Conservation (phyloP, 73 alveolate genomes). For the Paramecium sexaurelia region DNA sequence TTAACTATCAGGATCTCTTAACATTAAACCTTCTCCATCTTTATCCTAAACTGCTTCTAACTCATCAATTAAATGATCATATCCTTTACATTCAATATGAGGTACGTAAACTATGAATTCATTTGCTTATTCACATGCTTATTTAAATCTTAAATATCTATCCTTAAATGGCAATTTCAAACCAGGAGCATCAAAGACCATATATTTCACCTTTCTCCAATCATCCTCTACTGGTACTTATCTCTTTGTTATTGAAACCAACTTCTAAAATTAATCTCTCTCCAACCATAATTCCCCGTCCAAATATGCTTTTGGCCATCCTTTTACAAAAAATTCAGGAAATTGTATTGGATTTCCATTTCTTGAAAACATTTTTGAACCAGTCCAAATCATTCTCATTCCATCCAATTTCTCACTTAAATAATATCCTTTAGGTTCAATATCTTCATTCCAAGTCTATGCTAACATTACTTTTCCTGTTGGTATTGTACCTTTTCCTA, state of each 20-base stretch:
- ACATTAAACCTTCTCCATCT: constrained; percentile 88
- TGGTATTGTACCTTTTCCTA: constrained; percentile 39
- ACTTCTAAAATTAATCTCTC: constrained; percentile 75
- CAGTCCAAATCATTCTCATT: constrained; percentile 82
- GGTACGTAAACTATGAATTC: constrained; percentile 66
- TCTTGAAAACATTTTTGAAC: constrained; percentile 74
- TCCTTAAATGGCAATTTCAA: constrained; percentile 69
- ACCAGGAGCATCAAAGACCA: constrained; percentile 86
- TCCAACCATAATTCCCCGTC: constrained; percentile 88
- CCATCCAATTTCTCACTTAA: constrained; percentile 90
- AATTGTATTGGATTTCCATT: constrained; percentile 77
- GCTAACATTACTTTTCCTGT: constrained; percentile 70
- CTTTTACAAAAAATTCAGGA: constrained; percentile 76
- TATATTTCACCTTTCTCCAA: constrained; percentile 80
- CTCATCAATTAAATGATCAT: constrained; percentile 72
- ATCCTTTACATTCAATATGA: constrained; percentile 66
- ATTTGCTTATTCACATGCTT: constrained; percentile 41
- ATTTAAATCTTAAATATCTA: constrained; percentile 63
- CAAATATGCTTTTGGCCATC: constrained; percentile 76
- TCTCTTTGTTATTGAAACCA: constrained; percentile 79
- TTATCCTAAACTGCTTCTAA: constrained; percentile 68
- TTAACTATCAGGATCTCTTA: constrained; percentile 76
- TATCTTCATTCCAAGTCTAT: constrained; percentile 69
- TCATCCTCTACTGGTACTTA: constrained; percentile 74
- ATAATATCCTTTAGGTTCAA: constrained; percentile 81